Base-by-base conservation (phyloP, 176 grass and related monocot species). In the Cenchrus purpureus region DNA sequence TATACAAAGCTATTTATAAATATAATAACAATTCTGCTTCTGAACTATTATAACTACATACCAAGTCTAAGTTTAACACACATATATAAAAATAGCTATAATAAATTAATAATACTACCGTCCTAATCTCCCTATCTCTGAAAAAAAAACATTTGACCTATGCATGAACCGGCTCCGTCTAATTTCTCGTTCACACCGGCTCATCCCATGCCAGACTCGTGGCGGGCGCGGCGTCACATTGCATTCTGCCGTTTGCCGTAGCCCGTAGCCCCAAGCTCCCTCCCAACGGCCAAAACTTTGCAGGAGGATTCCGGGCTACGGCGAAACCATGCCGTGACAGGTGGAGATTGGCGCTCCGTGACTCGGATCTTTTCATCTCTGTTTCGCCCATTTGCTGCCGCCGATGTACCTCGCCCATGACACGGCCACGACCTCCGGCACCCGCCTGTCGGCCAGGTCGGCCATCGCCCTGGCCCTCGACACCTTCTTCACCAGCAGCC, bases 401-500 rank as follows among this genome's bases (percentile, higher is more conserved):
- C 4, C 70, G 49, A 0, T 85, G 68, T 76, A 84, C 61, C 78
- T 87, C 58, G 86, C 64, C 84, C 88, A 83, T 37, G 92, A 89
- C 25, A 6, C 29, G 15, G 74, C 72, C 45, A 89, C 85, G 0
- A 74, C 7, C 53, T 88, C 81, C 22, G 92, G 84, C 45, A 80
- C 76, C 81, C 62, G 73, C 83, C 76, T 53, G 15, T 15, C 48
- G 46, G 84, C 93, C 81, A 95, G 50, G 37, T 73, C 22, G 49
- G 89, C 79, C 87, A 92, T 89, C 12, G 43, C 85, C 65, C 91
- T 84, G 15, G 81, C 86, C 15, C 56, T 79, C 8, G 45, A 45
- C 78, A 98, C 93, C 86, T 93, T 98, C 65, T 91, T 87, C 70
- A 91, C 91, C 1, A 98, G 83, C 20, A 92, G 90, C 74, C 70